A percentile compares a stretch with the other conserved stretches of the same genome.
Evolutionary conservation across 1,284 basidiomycete genomes (phyloP).

Genomic region (Rhodotorula mucilaginosa): DNA sequence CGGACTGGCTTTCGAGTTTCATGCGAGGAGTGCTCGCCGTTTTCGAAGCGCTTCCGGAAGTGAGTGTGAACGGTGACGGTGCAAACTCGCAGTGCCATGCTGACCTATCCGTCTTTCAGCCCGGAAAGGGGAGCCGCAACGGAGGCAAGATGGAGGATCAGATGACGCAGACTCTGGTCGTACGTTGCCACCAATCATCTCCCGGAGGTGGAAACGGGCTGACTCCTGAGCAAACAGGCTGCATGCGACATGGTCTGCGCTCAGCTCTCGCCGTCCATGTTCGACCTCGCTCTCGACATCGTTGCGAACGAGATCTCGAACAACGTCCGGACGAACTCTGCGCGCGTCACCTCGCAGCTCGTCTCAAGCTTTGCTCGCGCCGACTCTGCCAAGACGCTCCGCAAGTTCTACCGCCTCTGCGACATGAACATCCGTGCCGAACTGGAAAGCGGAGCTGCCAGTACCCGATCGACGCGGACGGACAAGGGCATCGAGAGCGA

Average conservation of each 20-base stretch:
- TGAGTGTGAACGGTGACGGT: neutral
- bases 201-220: neutral
- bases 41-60: slow-evolving; percentile 78
- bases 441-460: slow-evolving; percentile 87
- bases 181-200: neutral
- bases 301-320: slow-evolving; percentile 83
- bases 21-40: slow-evolving; percentile 81
- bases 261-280: slow-evolving; percentile 81
- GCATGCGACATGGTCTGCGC: slow-evolving; percentile 82
- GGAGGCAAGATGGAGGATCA: slow-evolving; percentile 83
- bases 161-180: slow-evolving; percentile 74
- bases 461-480: slow-evolving; percentile 81
- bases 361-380: slow-evolving; percentile 81
- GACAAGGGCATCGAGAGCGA: slow-evolving; percentile 80
- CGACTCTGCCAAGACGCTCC: slow-evolving; percentile 71
- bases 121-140: slow-evolving; percentile 58
- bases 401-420: slow-evolving; percentile 73
- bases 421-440: slow-evolving; percentile 78
- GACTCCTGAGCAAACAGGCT: slow-evolving; percentile 47
- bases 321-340: slow-evolving; percentile 79
- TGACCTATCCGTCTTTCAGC: slow-evolving; percentile 53
- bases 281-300: slow-evolving; percentile 79
- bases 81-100: neutral
- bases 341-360: slow-evolving; percentile 84
- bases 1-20: slow-evolving; percentile 86